Percentiles rank a stretch among this genome's conserved stretches.
Conservation (phyloP, 2,329 filamentous ascomycete species). For the Fusarium sublunatum region DNA sequence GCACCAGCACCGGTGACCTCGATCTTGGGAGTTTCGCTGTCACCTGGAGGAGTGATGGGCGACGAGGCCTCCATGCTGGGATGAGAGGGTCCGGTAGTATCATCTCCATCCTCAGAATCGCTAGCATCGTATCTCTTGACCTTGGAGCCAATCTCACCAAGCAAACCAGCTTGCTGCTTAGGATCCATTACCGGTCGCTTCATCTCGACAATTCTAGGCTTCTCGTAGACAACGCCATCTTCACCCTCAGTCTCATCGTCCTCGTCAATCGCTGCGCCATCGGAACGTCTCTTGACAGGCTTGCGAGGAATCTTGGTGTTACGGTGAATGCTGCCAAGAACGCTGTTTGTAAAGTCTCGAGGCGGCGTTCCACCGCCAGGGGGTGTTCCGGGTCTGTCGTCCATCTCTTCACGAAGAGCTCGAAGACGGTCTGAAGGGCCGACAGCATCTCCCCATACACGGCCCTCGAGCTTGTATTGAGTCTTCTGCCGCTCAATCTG, state of each 20-base stretch:
- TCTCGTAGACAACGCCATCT: conserved; percentile 73
- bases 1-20: conserved; percentile 63
- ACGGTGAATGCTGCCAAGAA: conserved; percentile 78
- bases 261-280: conserved; percentile 61
- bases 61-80: conserved; percentile 78
- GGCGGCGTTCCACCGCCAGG: conserved; percentile 64
- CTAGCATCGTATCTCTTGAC: conserved; percentile 78
- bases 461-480: conserved; percentile 95
- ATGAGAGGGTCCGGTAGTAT: conserved; percentile 80
- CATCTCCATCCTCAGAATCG: conserved; percentile 75
- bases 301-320: conserved; percentile 67
- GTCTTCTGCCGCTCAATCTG: conserved; percentile 98
- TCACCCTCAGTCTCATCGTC: conserved; percentile 63
- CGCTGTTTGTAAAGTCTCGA: conserved; percentile 75
- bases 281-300: conserved; percentile 57
- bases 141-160: conserved; percentile 78
- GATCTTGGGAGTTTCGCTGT: conserved; percentile 69
- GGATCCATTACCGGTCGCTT: conserved; percentile 74
- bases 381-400: conserved; percentile 66
- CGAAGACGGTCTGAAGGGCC: conserved; percentile 92
- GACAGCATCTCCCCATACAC: conserved; percentile 83
- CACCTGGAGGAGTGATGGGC: conserved; percentile 73
- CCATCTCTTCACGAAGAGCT: conserved; percentile 95
- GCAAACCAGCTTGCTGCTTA: conserved; percentile 74
- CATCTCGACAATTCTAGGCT: conserved; percentile 82